These are phyloP conservation scores for Colletotrichum caudatum DNA, from an alignment of 2,329 filamentous ascomycete species.

Conservation along the genomic window DNA sequence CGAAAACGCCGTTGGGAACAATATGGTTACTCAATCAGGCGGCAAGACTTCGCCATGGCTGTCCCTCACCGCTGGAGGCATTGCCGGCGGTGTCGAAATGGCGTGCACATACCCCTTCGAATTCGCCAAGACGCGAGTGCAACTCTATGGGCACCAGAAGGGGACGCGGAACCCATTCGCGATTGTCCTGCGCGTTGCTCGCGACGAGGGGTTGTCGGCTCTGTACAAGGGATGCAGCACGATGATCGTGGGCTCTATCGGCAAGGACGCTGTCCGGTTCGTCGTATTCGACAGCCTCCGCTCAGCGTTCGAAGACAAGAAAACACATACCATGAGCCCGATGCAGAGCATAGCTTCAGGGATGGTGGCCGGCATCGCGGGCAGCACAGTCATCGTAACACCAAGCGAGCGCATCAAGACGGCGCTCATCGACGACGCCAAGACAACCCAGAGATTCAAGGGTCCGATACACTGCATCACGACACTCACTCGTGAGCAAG, in stretches of 20 bases:
- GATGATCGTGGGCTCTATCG: conserved; percentile 32
- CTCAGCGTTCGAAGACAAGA: conserved; percentile 10
- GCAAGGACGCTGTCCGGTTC: conserved; percentile 34
- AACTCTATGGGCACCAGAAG: conserved; percentile 31
- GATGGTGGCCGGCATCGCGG: conserved; percentile 20
- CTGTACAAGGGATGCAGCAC: conserved; percentile 36
- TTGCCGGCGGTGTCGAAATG: conserved; percentile 31
- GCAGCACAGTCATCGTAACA: conserved; percentile 32
- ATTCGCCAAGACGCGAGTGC: conserved; percentile 31
- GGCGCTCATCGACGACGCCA: conserved; percentile 34
- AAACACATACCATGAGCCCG: conserved; percentile 16
- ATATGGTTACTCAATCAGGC: conserved; percentile 22
- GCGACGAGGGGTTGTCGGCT: conserved; percentile 18
- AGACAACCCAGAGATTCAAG: conserved; percentile 16
- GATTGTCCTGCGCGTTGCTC: conserved; percentile 25
- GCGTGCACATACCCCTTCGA: conserved; percentile 35
- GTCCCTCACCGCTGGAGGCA: conserved; percentile 24
- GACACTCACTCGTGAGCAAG: conserved; percentile 23
- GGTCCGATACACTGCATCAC: conserved; percentile 14
- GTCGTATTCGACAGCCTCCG: conserved; percentile 35
- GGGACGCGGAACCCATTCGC: conserved; percentile 28
- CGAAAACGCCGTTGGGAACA: neutral
- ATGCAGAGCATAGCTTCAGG: conserved; percentile 26
- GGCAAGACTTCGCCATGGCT: conserved; percentile 28
- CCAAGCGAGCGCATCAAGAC: conserved; percentile 33